Evolutionary conservation across 331 rosid species (phyloP), one percentile per base, ranked within the genome.

Genomic region (Pyracantha coccinea): DNA sequence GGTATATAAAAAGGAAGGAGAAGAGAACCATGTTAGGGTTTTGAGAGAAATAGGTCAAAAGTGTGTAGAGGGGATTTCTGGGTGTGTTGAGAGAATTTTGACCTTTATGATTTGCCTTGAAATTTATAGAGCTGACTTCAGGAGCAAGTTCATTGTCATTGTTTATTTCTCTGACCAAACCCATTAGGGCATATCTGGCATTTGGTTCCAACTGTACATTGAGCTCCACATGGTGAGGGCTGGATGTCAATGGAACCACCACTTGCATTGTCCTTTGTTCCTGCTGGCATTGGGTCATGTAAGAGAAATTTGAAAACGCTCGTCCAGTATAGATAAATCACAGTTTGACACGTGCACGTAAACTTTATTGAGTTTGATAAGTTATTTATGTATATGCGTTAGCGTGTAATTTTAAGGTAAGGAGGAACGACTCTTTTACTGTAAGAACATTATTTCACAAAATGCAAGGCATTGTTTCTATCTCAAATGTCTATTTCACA

Each of bases 111-210:
- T 88, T 86, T 24, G 89, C 60, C 76, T 83, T 88, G 72, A 75
- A 82, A 83, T 85, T 80, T 12, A 79, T 59, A 47, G 69, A 80
- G 79, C 98, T 91, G 74, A 79, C 83, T 86, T 93, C 97, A 12
- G 92, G 91, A 63, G 85, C 68, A 76, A 86, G 64, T 11, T 83
- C 88, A 87, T 64, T 83, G 71, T 84, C 86, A 70, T 83, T 88
- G 80, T 78, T 88, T 63, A 93, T 89, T 88, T 93, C 92, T 74
- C 78, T 91, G 68, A 90, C 89, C 45, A 89, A 75, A 54, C 97
- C 98, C 89, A 93, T 83, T 38, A 91, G 66, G 75, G 97, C 98
- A 89, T 84, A 85, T 71, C 82, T 93, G 57, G 94, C 92, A 85
- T 88, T 87, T 68, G 85, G 80, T 80, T 93, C 97, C 75, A 77